phyloP scores from a whole-genome alignment of 345 rosid species.

The Syzygium jambos region DNA sequence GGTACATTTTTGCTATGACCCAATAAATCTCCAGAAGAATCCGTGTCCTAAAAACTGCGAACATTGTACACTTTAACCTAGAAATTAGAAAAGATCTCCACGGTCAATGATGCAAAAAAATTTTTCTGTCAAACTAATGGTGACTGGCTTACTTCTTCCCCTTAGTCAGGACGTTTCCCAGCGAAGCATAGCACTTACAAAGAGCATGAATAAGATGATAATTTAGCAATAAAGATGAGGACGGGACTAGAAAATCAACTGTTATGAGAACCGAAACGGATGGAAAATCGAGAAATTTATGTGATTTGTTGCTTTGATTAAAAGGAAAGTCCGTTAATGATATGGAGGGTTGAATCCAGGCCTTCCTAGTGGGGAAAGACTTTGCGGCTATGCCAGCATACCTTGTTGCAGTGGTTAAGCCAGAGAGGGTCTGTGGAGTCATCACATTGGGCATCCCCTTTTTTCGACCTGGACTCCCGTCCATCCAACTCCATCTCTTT shows the following conservation, averaged over 20 bases:
- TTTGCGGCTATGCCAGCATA: slow-evolving; percentile 20
- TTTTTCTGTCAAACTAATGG: not conserved
- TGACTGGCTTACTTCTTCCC: not conserved
- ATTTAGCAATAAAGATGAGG: not conserved
- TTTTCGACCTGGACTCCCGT: slow-evolving; percentile 13
- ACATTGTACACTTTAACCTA: not conserved
- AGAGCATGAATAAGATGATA: not conserved
- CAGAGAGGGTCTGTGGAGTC: slow-evolving; percentile 16
- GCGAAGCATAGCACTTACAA: not conserved
- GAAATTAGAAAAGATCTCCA: not conserved
- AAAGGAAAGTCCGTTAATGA: not conserved
- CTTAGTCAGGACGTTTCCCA: not conserved
- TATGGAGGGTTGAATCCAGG: slow-evolving; percentile 3
- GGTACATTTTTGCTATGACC: too few relatives aligned
- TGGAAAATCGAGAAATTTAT: not conserved
- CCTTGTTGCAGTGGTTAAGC: slow-evolving; percentile 10
- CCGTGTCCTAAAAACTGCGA: not conserved
- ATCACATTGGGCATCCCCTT: slow-evolving; percentile 26
- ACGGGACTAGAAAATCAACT: not conserved
- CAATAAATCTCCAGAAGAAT: not conserved
- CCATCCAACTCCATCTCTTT: slow-evolving; percentile 1
- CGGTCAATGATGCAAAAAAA: too few relatives aligned
- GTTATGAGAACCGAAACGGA: not conserved
- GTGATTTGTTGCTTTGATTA: not conserved
- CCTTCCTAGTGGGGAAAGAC: slow-evolving; percentile 25